A percentile compares a stretch with the other conserved stretches of the same genome.
phyloP scores from a whole-genome alignment of 805 yeast genomes.

The Yamadazyma sp. region DNA sequence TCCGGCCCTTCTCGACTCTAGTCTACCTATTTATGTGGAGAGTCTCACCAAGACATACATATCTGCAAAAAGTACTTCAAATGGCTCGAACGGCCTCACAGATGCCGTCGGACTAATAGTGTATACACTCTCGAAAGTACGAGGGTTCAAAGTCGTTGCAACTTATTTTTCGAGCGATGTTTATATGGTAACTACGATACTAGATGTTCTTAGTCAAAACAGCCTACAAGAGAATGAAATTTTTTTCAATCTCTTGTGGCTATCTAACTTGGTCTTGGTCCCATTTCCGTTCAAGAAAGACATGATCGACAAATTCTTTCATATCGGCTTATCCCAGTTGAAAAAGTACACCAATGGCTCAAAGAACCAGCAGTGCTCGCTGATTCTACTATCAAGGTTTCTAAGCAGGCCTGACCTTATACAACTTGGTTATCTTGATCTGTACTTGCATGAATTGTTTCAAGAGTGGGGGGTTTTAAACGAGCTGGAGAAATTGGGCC shows the following conservation, averaged over 20 bases:
- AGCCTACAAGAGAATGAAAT: constrained; percentile 20
- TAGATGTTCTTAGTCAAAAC: constrained; percentile 10
- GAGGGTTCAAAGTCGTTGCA: constrained; percentile 63
- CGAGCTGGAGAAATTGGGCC: constrained; percentile 30
- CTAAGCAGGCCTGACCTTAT: constrained; percentile 51
- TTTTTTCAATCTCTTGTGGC: constrained; percentile 62
- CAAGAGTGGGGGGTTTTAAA: constrained; percentile 19
- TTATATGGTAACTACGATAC: constrained; percentile 41
- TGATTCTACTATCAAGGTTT: constrained; percentile 52
- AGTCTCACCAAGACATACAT: constrained; percentile 2
- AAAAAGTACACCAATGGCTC: constrained; percentile 44
- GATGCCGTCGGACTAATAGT: constrained; percentile 36
- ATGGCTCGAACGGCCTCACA: not conserved
- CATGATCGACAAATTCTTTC: constrained; percentile 29
- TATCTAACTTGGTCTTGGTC: constrained; percentile 62
- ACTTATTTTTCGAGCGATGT: constrained; percentile 63
- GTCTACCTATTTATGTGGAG: not conserved
- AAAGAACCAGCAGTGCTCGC: constrained; percentile 56
- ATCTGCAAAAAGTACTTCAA: too few species aligned
- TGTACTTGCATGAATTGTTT: constrained; percentile 19
- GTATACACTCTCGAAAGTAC: constrained; percentile 60
- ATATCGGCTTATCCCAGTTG: constrained; percentile 32
- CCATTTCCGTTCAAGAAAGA: constrained; percentile 65
- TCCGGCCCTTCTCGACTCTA: constrained; percentile 50
- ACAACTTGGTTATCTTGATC: constrained; percentile 13